Percentiles rank a stretch among this genome's conserved stretches.
Evolutionary conservation across 805 yeast genomes (phyloP).

Genomic region (Candida incommunis): DNA sequence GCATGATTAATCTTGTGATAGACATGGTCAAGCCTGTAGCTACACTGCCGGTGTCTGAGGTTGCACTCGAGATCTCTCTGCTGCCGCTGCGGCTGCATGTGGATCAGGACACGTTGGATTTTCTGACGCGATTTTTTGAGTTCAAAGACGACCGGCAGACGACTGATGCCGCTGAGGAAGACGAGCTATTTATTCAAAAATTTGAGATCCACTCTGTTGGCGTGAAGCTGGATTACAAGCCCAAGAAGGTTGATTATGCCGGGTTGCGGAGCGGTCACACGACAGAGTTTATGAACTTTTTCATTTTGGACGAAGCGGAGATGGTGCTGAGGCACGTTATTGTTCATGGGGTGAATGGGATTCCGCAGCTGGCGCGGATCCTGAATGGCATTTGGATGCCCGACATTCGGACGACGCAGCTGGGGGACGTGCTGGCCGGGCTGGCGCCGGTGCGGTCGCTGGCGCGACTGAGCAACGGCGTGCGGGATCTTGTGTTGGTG

Average conservation of each 20-base stretch:
- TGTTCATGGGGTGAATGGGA: constrained; percentile 67
- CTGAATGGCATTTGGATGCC: constrained; percentile 77
- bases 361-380: constrained; percentile 38
- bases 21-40: constrained; percentile 53
- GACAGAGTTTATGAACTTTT: constrained; percentile 76
- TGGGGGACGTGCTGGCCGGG: constrained; percentile 72
- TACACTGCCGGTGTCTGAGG: constrained; percentile 53
- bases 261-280: constrained; percentile 80
- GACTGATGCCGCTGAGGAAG: constrained; percentile 23
- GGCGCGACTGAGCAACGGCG: constrained; percentile 64
- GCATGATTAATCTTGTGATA: constrained; percentile 42
- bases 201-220: constrained; percentile 35
- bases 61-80: constrained; percentile 36
- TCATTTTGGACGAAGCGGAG: constrained; percentile 75
- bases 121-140: constrained; percentile 62
- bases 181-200: constrained; percentile 59
- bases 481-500: constrained; percentile 55
- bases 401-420: constrained; percentile 67
- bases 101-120: constrained; percentile 89
- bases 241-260: constrained; percentile 72
- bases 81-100: constrained; percentile 72
- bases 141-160: constrained; percentile 56
- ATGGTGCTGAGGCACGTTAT: constrained; percentile 47
- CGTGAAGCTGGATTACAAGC: constrained; percentile 76
- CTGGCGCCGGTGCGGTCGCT: constrained; percentile 69